Conservation (phyloP, 331 rosid genomes). For the Malus hybrid region DNA sequence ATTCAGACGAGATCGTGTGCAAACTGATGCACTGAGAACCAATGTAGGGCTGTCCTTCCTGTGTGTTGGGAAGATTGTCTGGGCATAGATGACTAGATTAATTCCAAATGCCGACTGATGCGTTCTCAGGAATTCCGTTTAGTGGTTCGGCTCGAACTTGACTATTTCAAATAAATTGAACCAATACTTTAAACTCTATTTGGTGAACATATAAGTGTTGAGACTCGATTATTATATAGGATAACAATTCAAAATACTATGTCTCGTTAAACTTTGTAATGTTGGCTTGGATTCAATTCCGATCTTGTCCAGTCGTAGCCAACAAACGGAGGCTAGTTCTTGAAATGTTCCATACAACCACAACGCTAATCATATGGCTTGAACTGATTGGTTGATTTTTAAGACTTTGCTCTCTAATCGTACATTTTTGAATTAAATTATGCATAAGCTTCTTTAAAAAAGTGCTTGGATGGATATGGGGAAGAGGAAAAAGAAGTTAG, state of each 20-base stretch:
- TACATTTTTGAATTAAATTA: background rate
- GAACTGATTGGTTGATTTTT: background rate
- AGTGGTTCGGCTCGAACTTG: too few species aligned
- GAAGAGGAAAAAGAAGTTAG: constrained; percentile 10
- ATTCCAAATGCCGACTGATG: background rate
- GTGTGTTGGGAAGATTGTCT: background rate
- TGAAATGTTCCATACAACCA: too few species aligned
- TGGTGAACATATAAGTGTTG: background rate
- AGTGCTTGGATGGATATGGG: background rate
- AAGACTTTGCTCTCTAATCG: background rate
- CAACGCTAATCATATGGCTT: background rate
- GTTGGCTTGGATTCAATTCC: too few species aligned
- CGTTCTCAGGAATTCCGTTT: background rate
- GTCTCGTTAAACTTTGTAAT: too few species aligned
- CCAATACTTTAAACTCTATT: too few species aligned
- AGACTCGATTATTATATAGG: background rate
- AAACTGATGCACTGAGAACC: background rate
- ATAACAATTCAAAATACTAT: too few species aligned
- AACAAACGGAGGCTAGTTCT: too few species aligned
- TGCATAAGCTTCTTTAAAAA: background rate
- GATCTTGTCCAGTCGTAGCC: too few species aligned
- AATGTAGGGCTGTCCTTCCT: background rate
- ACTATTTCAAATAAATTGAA: too few species aligned
- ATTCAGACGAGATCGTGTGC: too few species aligned
- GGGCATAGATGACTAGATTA: background rate